Evolutionary conservation across 257 asterid genomes (phyloP), one percentile per base, ranked within the genome.

Genomic region (Solanum habrochaites): DNA sequence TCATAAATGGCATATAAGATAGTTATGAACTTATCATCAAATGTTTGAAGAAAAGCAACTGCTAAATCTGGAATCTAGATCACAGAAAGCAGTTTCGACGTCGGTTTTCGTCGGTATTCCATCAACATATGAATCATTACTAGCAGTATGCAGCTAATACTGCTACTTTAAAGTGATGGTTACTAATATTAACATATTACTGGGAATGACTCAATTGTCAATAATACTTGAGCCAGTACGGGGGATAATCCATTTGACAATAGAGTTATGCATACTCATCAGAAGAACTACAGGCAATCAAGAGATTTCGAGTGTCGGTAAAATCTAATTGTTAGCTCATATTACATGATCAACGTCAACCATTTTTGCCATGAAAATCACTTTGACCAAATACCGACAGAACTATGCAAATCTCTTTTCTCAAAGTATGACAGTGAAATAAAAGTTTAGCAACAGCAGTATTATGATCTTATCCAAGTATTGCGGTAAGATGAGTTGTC

Each of bases 401-500:
- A 78, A 78, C 25, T 56, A 56, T 56, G 66, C 66, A 21, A 58
- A 58, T 25, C 25, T 25, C 64, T 27, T 60, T 43, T 78, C 40
- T 18, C 21, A 11, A 81, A 12, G 40, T 42, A 67, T 32, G 29
- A 70, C 23, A 85, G 49, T 3, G 14, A 85, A 72, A 72, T 64
- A 25, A 31, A 13, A 35, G 47, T 70, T 37, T 35, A 31, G 87
- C 32, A 45, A 69, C 58, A 72, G 37, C 77, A 27, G 74, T 27
- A 6, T 90, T 92, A 95, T 73, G 98, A 98, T 90, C 99, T 94
- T 91, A 94, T 87, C 98, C 99, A 94, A n/a, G 99, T 94, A 96
- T 97, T 97, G 11, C 99, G 95, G 82, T 96, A 96, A 4, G 99
- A 97, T 47, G 99, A 97, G 94, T 97, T 94, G 93, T 97, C 99